Base-by-base conservation (phyloP, 2,329 filamentous ascomycete genomes). In the Truncatella angustata region DNA sequence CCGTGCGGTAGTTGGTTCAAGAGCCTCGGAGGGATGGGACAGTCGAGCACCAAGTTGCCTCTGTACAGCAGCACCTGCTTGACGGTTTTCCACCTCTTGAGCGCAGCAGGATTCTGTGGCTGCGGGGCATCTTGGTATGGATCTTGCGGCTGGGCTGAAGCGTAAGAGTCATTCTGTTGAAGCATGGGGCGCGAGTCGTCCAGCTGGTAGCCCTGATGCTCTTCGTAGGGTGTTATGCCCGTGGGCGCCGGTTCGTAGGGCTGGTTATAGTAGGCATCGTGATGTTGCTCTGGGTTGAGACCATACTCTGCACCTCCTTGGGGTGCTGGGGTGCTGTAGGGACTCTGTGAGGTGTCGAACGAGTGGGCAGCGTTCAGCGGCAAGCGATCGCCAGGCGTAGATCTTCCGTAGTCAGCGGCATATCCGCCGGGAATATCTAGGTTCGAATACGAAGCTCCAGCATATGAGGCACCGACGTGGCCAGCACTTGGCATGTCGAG, bases 61-160 rank as follows among this genome's bases (percentile, higher is more conserved):
- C 95, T 88, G 78, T 96, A 99, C 49, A 99, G 74, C 63, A 95
- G 86, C n/a, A 99, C 93, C 75, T 97, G 91, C 73, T 97, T 99
- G 45, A 99, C 93, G 0, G 94, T 99, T 78, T 97, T 99, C 90
- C 91, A 97, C 68, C 94, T 82, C 69, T 90, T 87, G 60, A 97
- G 57, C 75, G 81, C 51, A 77, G 81, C 58, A 78, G 18, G 77
- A 76, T 55, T 74, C 74, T 57, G 66, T 21, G 66, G 66, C 26
- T 65, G 63, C 9, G 71, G 70, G 16, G 75, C 69, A 50, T 80
- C 79, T 44, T 68, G 65, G 60, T 77, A 81, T 1, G 69, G 67
- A 34, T 78, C 74, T 54, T 60, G 63, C 24, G 60, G 52, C 66
- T 72, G 54, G 59, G 54, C 53, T 37, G 63, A 63, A 53, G 57